phyloP scores from a whole-genome alignment of 805 yeast genomes.

The Jamesozyma piceae region DNA sequence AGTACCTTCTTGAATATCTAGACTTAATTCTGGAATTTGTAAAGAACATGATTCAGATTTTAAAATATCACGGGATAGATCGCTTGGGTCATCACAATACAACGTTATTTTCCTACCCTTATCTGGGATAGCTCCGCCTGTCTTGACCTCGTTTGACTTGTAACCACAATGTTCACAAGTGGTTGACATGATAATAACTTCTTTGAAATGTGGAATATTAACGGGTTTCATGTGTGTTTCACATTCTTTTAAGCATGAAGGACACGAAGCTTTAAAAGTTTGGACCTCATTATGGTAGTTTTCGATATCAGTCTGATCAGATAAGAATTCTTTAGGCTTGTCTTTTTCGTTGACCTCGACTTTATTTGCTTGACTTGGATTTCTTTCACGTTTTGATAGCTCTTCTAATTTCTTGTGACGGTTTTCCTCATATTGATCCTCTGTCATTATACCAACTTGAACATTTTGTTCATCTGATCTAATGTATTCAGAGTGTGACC shows the following conservation, averaged over 20 bases:
- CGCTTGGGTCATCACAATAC: constrained; percentile 70
- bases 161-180: constrained; percentile 88
- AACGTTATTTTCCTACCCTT: constrained; percentile 70
- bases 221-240: constrained; percentile 95
- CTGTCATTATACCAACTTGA: constrained; percentile 66
- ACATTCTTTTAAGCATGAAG: constrained; percentile 68
- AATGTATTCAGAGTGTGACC: constrained; percentile 74
- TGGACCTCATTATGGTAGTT: constrained; percentile 86
- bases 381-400: constrained; percentile 31
- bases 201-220: constrained; percentile 95
- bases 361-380: constrained; percentile 17
- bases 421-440: constrained; percentile 41
- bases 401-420: constrained; percentile 28
- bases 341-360: constrained; percentile 12
- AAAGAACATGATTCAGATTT: constrained; percentile 91
- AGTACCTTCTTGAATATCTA: constrained; percentile 93
- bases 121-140: constrained; percentile 93
- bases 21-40: constrained; percentile 73
- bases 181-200: constrained; percentile 93
- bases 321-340: constrained; percentile 39
- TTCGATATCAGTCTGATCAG: constrained; percentile 73
- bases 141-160: constrained; percentile 94
- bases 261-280: constrained; percentile 85
- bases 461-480: constrained; percentile 87
- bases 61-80: constrained; percentile 85